Conservation (phyloP, 768 basidiomycete species). For the Tricholoma saponaceum region DNA sequence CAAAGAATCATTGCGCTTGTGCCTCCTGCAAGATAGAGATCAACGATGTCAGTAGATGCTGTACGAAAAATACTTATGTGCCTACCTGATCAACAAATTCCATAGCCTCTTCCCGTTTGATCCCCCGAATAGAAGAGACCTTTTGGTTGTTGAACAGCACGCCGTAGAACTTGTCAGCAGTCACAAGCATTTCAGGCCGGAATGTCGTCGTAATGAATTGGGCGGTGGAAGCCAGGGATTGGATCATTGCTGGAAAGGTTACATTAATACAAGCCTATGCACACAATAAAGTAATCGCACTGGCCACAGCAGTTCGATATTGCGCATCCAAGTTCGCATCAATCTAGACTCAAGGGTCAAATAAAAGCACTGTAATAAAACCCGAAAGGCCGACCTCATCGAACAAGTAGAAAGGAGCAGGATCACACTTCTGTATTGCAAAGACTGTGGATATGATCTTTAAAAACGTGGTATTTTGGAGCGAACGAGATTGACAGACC, state of each 20-base stretch:
- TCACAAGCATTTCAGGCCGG: constrained; percentile 93
- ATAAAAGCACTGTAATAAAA: background rate
- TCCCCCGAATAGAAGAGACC: constrained; percentile 83
- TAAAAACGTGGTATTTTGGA: constrained; percentile 1
- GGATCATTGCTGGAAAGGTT: constrained; percentile 76
- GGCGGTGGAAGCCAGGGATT: constrained; percentile 78
- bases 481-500: constrained; percentile 38
- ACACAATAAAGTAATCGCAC: constrained; percentile 41
- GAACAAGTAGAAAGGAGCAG: constrained; percentile 98
- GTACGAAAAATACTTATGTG: constrained; percentile 1
- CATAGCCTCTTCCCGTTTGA: constrained; percentile 87
- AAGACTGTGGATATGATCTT: constrained; percentile 57
- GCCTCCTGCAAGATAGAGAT: constrained; percentile 17
- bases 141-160: constrained; percentile 96
- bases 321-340: constrained; percentile 98
- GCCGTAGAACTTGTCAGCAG: constrained; percentile 96
- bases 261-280: background rate
- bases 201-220: constrained; percentile 99
- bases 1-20: constrained; percentile 21
- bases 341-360: constrained; percentile 47
- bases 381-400: constrained; percentile 61
- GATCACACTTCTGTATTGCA: constrained; percentile 98
- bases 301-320: constrained; percentile 93
- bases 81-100: constrained; percentile 89
- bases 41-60: background rate